Evolutionary conservation across 768 basidiomycete genomes (phyloP).

Genomic region (Boletus rufocinnamomeus): DNA sequence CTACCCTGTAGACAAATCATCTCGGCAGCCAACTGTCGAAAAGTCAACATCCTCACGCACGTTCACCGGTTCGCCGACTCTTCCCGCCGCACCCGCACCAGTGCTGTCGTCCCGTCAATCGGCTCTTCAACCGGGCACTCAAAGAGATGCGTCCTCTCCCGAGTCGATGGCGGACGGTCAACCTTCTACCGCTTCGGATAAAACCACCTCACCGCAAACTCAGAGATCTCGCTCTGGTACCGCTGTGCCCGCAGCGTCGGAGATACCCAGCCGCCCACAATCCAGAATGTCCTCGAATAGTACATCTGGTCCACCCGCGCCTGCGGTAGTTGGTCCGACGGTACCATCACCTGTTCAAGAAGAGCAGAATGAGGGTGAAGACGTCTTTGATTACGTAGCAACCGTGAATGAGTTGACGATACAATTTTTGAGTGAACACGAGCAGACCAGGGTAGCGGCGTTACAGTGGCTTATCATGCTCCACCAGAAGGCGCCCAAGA

Average conservation of each 20-base stretch:
- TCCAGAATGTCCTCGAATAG: conserved; percentile 59
- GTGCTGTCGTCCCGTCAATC: conserved; percentile 52
- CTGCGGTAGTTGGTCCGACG: conserved; percentile 31
- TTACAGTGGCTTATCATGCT: conserved; percentile 98
- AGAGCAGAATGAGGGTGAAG: conserved; percentile 56
- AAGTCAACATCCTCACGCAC: conserved; percentile 38
- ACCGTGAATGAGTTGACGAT: conserved; percentile 92
- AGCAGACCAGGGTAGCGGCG: conserved; percentile 94
- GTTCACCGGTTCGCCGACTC: conserved; percentile 58
- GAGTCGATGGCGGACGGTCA: conserved; percentile 44
- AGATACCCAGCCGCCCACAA: conserved; percentile 56
- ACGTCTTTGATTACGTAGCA: conserved; percentile 87
- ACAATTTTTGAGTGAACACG: conserved; percentile 94
- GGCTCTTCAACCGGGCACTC: conserved; percentile 42
- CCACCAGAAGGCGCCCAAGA: conserved; percentile 96
- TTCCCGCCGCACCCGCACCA: conserved; percentile 41
- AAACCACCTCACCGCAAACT: too few relatives aligned
- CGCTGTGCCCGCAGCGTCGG: conserved; percentile 29
- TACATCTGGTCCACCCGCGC: conserved; percentile 37
- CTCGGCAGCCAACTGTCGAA: conserved; percentile 27
- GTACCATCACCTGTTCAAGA: conserved; percentile 33
- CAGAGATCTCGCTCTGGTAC: too few relatives aligned
- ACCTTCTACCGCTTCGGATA: too few relatives aligned
- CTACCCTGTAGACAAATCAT: conserved; percentile 55
- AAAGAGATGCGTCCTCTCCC: conserved; percentile 51